These are phyloP conservation scores for Aspergillus sparsus DNA, from an alignment of 495 filamentous ascomycete species.

Conservation along the genomic window DNA sequence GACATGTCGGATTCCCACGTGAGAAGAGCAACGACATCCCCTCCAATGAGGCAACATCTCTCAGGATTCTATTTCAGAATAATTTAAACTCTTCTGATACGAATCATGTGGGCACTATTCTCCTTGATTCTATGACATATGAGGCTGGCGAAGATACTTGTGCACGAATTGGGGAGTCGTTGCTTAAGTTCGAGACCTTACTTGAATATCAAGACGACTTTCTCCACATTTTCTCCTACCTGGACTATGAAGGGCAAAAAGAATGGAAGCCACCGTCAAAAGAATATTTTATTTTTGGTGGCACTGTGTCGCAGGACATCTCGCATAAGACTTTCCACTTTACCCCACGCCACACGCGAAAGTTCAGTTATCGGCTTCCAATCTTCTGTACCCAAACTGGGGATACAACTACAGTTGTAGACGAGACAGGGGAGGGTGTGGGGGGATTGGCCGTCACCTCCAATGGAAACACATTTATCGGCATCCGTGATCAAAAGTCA, in stretches of 20 bases:
- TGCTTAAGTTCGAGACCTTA: constrained; percentile 38
- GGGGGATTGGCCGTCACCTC: constrained; percentile 32
- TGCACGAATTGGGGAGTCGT: constrained; percentile 40
- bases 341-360: constrained; percentile 19
- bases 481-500: constrained; percentile 47
- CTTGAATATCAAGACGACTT: constrained; percentile 40
- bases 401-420: constrained; percentile 14
- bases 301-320: constrained; percentile 28
- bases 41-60: constrained; percentile 39
- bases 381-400: constrained; percentile 46
- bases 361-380: constrained; percentile 28
- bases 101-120: constrained; percentile 47
- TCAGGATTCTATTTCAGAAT: constrained; percentile 50
- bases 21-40: not conserved
- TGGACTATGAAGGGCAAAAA: constrained; percentile 28
- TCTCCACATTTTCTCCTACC: constrained; percentile 36
- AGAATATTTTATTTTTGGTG: constrained; percentile 32
- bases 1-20: too few relatives aligned
- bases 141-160: constrained; percentile 38
- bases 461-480: constrained; percentile 42
- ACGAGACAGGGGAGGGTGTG: constrained; percentile 20
- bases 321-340: constrained; percentile 19
- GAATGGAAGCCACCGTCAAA: not conserved
- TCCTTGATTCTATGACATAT: constrained; percentile 37
- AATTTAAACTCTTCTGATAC: constrained; percentile 47